Percentiles rank a stretch among this genome's conserved stretches.
Conservation (phyloP, 495 filamentous ascomycete genomes). For the Thozetella sp. region DNA sequence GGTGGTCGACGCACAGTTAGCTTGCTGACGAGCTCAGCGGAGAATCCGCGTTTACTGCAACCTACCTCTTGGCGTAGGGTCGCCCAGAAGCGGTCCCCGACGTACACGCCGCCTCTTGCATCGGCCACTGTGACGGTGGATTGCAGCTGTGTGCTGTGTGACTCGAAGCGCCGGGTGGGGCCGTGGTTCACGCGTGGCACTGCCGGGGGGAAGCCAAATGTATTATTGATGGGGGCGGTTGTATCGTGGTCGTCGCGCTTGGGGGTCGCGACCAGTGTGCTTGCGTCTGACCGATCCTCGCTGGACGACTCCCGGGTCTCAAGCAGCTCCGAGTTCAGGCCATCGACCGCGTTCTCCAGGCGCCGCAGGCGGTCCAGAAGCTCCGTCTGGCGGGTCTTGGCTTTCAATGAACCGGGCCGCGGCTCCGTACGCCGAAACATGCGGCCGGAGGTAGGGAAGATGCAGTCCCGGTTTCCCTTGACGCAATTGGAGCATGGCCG, state of each 20-base stretch:
- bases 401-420: background rate
- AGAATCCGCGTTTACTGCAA: background rate
- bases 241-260: too few relatives aligned
- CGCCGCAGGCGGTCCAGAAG: conserved; percentile 16
- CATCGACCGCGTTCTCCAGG: conserved; percentile 16
- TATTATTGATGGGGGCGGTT: too few relatives aligned
- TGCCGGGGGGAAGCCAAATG: too few relatives aligned
- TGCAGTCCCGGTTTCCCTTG: conserved; percentile 11
- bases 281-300: too few relatives aligned
- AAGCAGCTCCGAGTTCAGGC: conserved; percentile 4
- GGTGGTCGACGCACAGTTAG: background rate
- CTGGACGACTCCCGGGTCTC: too few relatives aligned
- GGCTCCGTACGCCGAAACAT: conserved; percentile 9
- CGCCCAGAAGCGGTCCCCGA: background rate
- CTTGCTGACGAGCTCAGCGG: background rate
- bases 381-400: conserved; percentile 9
- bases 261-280: too few relatives aligned
- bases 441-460: conserved; percentile 17
- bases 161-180: too few relatives aligned
- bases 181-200: too few relatives aligned
- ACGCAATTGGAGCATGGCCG: conserved; percentile 14
- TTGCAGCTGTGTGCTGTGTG: too few relatives aligned
- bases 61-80: background rate
- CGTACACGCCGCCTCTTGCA: too few relatives aligned
- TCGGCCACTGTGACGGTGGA: too few relatives aligned